phyloP scores from a whole-genome alignment of 306 rosid genomes.

The Begonia masoniana region DNA sequence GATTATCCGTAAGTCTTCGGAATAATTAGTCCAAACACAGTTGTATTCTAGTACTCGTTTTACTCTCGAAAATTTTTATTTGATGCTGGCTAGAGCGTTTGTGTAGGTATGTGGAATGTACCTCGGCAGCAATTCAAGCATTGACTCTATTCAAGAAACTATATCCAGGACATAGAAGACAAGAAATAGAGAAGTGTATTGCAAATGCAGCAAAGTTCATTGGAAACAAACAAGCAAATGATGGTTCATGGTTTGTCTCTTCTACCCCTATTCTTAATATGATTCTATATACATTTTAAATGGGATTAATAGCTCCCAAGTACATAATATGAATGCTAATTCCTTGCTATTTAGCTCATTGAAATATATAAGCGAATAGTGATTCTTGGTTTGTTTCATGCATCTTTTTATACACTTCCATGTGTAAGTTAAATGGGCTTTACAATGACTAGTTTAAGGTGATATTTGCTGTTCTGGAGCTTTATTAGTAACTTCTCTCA shows the following conservation, averaged over 20 bases:
- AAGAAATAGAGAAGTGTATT: slow-evolving; percentile 15
- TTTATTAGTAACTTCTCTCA: too few species aligned
- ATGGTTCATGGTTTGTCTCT: slow-evolving; percentile 25
- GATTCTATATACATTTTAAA: too few species aligned
- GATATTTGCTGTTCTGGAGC: too few species aligned
- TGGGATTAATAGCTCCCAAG: too few species aligned
- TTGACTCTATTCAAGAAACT: slow-evolving; percentile 14
- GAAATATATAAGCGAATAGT: too few species aligned
- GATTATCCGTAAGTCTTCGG: slow-evolving; percentile 22
- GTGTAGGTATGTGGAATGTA: slow-evolving; percentile 26
- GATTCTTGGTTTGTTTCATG: too few species aligned
- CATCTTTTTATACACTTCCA: too few species aligned
- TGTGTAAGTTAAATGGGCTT: too few species aligned
- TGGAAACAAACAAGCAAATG: slow-evolving; percentile 19
- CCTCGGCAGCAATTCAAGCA: slow-evolving; percentile 26
- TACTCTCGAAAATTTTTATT: neutral
- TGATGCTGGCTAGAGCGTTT: neutral
- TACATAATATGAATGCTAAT: too few species aligned
- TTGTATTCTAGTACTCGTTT: neutral
- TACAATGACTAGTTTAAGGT: too few species aligned
- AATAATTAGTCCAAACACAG: slow-evolving; percentile 1
- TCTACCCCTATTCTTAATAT: neutral
- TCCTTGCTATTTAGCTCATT: too few species aligned
- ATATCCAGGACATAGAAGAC: slow-evolving; percentile 22
- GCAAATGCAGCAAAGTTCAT: slow-evolving; percentile 21